Evolutionary conservation across 208 protist genomes (phyloP).

Genomic region (Leishmania martiniquensis): DNA sequence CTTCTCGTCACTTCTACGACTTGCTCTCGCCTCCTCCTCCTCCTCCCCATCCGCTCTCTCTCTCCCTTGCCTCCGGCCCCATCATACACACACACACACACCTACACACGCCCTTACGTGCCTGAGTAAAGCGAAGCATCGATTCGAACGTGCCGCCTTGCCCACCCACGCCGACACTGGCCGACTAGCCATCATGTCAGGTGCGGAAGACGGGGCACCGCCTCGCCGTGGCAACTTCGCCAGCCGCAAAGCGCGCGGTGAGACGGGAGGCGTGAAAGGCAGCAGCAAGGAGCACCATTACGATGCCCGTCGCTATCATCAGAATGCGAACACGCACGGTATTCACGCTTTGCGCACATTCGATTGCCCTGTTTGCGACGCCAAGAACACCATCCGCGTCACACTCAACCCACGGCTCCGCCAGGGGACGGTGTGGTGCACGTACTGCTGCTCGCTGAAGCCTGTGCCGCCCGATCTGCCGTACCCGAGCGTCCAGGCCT

Average conservation of each 20-base stretch:
- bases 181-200: constrained; percentile 19
- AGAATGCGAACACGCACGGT: constrained; percentile 54
- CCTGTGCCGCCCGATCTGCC: constrained; percentile 68
- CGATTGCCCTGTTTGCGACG: constrained; percentile 82
- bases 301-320: constrained; percentile 52
- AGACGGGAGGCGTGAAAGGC: constrained; percentile 4
- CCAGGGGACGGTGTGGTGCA: constrained; percentile 67
- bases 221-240: constrained; percentile 20
- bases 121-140: not conserved
- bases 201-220: not conserved
- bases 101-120: not conserved
- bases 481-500: constrained; percentile 66
- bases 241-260: constrained; percentile 22
- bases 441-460: constrained; percentile 61
- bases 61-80: not conserved
- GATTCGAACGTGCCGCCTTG: not conserved
- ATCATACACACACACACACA: no score
- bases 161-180: not conserved
- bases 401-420: constrained; percentile 51
- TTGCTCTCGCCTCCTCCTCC: not conserved
- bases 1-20: constrained; percentile 3
- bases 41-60: not conserved
- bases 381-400: constrained; percentile 69
- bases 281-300: constrained; percentile 40
- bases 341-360: constrained; percentile 74